Percentiles rank a stretch among this genome's conserved stretches.
Evolutionary conservation across 2,329 filamentous ascomycete genomes (phyloP).

Genomic region (Sclerotinia glacialis): DNA sequence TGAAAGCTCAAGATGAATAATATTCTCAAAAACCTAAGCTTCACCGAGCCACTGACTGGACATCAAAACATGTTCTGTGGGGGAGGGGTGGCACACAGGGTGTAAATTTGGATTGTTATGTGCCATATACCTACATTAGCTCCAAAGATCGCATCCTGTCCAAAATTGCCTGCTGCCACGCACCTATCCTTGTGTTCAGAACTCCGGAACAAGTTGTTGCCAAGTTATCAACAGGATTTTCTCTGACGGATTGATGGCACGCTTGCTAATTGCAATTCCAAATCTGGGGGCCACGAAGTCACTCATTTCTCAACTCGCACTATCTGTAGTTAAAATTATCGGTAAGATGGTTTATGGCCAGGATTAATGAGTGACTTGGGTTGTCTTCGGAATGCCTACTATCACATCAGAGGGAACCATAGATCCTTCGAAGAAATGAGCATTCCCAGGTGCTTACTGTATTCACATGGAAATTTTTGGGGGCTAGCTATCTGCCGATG

Average conservation of each 20-base stretch:
- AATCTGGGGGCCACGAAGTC: constrained; percentile 4
- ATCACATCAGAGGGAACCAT: background rate
- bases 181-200: background rate
- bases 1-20: background rate
- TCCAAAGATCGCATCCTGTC: background rate
- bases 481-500: constrained; percentile 3
- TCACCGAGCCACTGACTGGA: background rate
- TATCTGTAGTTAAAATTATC: background rate
- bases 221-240: background rate
- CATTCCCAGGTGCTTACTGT: background rate
- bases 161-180: constrained; percentile 8
- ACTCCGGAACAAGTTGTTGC: background rate
- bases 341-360: background rate
- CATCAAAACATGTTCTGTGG: constrained; percentile 6
- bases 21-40: background rate
- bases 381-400: background rate
- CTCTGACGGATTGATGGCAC: background rate
- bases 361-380: background rate
- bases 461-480: background rate
- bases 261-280: background rate
- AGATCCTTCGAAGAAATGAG: constrained; percentile 1
- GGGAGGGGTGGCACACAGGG: background rate
- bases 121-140: background rate
- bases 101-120: background rate
- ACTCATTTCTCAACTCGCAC: background rate